These are phyloP conservation scores for Asclepias syriaca DNA, from an alignment of 257 asterid genomes.

Conservation along the genomic window DNA sequence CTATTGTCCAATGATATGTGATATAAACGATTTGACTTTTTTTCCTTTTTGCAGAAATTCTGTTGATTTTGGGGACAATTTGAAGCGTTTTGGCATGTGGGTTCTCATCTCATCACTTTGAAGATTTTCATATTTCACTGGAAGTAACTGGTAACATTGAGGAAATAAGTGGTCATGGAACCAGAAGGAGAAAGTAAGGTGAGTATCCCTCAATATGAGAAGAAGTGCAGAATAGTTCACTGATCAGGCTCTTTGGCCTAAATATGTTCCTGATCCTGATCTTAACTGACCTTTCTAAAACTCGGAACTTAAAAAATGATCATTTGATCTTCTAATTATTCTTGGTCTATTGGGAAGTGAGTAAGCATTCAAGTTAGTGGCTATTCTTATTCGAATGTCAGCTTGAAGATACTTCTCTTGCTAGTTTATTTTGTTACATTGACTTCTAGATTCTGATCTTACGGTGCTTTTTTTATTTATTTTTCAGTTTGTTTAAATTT, in stretches of 20 bases:
- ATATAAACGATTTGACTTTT: not conserved
- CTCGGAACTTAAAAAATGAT: not conserved
- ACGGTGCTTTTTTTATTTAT: not conserved
- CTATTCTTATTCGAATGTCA: not conserved
- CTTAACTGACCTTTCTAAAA: not conserved
- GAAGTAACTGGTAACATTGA: slow-evolving; percentile 28
- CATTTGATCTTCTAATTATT: not conserved
- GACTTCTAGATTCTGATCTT: not conserved
- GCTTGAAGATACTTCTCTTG: not conserved
- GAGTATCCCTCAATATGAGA: slow-evolving; percentile 19
- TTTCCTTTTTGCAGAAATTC: slow-evolving; percentile 9
- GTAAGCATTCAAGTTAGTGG: not conserved
- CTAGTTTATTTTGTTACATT: not conserved
- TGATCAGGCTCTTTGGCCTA: not conserved
- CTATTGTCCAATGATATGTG: slow-evolving; percentile 17
- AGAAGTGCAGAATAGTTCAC: not conserved
- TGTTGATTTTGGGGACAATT: slow-evolving; percentile 8
- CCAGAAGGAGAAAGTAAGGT: slow-evolving; percentile 80
- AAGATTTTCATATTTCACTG: slow-evolving; percentile 26
- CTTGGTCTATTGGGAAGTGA: not conserved
- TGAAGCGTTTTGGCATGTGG: slow-evolving; percentile 40
- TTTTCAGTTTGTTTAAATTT: slow-evolving; percentile 11
- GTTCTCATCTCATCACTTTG: slow-evolving; percentile 26
- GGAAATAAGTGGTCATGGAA: slow-evolving; percentile 48
- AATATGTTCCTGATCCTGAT: not conserved